Evolutionary conservation across 805 yeast species (phyloP).

Genomic region (Sugiyamaella americana): DNA sequence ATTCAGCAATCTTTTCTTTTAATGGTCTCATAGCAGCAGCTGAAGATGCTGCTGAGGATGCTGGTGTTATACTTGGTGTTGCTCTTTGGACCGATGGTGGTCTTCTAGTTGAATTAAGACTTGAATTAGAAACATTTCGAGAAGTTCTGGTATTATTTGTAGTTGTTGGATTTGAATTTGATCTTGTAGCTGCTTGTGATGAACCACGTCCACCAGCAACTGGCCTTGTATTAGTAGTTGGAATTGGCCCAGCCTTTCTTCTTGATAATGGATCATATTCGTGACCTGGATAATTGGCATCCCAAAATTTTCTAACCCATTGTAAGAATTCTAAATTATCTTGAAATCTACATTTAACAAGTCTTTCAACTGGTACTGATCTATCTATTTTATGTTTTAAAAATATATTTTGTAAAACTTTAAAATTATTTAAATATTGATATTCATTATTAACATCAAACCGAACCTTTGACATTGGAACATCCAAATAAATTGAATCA

Average conservation of each 20-base stretch:
- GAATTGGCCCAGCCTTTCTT: constrained; percentile 34
- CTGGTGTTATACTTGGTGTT: constrained; percentile 3
- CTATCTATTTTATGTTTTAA: constrained; percentile 63
- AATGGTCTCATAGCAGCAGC: constrained; percentile 34
- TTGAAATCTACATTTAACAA: constrained; percentile 84
- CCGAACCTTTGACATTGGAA: constrained; percentile 74
- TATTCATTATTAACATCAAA: constrained; percentile 67
- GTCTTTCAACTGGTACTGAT: constrained; percentile 69
- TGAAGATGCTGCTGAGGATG: constrained; percentile 11
- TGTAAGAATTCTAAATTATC: constrained; percentile 92
- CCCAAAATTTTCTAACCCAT: constrained; percentile 85
- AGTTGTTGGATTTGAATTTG: constrained; percentile 1
- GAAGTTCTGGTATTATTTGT: constrained; percentile 3
- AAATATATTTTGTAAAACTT: constrained; percentile 78
- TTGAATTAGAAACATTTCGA: constrained; percentile 4
- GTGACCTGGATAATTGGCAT: constrained; percentile 60
- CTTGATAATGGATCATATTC: constrained; percentile 65
- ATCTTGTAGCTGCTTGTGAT: constrained; percentile 1
- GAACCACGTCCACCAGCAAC: constrained; percentile 4
- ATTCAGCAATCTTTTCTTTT: constrained; percentile 35
- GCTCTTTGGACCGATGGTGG: constrained; percentile 2
- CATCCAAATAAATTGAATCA: constrained; percentile 76
- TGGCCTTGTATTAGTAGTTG: not conserved
- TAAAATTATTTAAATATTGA: constrained; percentile 74
- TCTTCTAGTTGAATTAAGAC: constrained; percentile 9